Percentiles rank a stretch among this genome's conserved stretches.
These are phyloP conservation scores for Taphrina sp. DNA, from an alignment of 1,139 yeast species.

Conservation along the genomic window DNA sequence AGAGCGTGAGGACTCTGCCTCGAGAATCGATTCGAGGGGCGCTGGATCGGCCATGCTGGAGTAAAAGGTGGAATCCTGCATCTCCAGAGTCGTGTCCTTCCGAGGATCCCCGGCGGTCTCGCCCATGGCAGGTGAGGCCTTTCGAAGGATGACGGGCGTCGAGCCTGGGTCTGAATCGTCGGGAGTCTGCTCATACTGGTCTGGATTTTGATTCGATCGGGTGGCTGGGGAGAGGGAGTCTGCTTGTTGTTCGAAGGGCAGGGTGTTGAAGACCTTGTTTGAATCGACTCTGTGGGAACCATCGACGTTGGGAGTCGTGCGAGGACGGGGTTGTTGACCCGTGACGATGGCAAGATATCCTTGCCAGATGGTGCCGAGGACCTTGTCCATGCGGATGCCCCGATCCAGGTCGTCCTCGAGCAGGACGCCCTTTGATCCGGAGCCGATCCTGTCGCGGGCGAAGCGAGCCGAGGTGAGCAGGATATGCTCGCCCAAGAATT, in stretches of 20 bases:
- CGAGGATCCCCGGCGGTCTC: too few species aligned
- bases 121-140: slow-evolving; percentile 16
- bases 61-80: too few species aligned
- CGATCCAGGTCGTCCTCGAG: slow-evolving; percentile 19
- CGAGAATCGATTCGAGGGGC: too few species aligned
- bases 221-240: background rate
- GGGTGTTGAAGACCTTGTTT: background rate
- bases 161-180: background rate
- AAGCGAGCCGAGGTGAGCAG: slow-evolving; percentile 35
- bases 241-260: background rate
- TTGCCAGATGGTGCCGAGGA: slow-evolving; percentile 25
- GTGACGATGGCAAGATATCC: slow-evolving; percentile 26
- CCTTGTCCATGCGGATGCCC: slow-evolving; percentile 26
- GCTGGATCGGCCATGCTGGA: too few species aligned
- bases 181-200: slow-evolving; percentile 5
- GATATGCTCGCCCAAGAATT: slow-evolving; percentile 34
- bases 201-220: background rate
- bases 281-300: background rate
- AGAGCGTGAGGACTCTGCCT: too few species aligned
- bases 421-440: slow-evolving; percentile 6
- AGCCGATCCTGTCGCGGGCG: slow-evolving; percentile 26
- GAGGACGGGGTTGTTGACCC: background rate
- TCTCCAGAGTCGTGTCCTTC: too few species aligned
- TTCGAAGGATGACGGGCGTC: slow-evolving; percentile 11
- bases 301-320: background rate